Percentiles rank a stretch among this genome's conserved stretches.
Conservation (phyloP, 2,329 filamentous ascomycete species). For the Paramyrothecium roridum region DNA sequence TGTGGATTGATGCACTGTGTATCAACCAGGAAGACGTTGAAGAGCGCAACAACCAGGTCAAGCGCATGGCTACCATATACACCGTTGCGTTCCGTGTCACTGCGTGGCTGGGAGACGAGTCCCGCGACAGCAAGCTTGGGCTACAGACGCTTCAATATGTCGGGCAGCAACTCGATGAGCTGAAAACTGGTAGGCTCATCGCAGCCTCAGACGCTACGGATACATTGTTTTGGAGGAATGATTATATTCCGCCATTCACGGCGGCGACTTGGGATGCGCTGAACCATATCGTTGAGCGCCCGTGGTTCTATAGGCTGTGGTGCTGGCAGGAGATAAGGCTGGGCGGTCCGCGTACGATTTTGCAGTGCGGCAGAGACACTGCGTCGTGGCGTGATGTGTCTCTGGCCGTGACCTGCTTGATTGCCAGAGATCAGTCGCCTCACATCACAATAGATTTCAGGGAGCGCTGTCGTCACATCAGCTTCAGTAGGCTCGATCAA, state of each 20-base stretch:
- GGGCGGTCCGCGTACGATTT: too few relatives aligned
- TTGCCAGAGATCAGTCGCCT: too few relatives aligned
- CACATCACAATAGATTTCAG: too few relatives aligned
- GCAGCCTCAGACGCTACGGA: not conserved
- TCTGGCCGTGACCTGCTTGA: too few relatives aligned
- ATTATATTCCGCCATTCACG: not conserved
- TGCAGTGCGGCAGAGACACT: too few relatives aligned
- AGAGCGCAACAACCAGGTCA: not conserved
- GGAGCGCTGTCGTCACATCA: too few relatives aligned
- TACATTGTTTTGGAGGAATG: not conserved
- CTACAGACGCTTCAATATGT: not conserved
- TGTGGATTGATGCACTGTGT: not conserved
- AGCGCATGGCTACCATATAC: not conserved
- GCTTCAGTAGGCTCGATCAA: too few relatives aligned
- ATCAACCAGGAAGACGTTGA: not conserved
- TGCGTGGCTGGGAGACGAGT: not conserved
- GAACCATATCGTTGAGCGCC: not conserved
- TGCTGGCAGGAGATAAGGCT: too few relatives aligned
- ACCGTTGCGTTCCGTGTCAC: not conserved
- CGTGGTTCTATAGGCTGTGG: not conserved
- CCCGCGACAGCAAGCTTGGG: not conserved
- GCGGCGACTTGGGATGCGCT: not conserved
- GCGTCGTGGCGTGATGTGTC: too few relatives aligned
- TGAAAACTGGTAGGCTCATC: not conserved
- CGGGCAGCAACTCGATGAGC: not conserved